A percentile compares a stretch with the other conserved stretches of the same genome.
These are phyloP conservation scores for Brassica hybrid DNA, from an alignment of 441 rosid species.

Conservation along the genomic window DNA sequence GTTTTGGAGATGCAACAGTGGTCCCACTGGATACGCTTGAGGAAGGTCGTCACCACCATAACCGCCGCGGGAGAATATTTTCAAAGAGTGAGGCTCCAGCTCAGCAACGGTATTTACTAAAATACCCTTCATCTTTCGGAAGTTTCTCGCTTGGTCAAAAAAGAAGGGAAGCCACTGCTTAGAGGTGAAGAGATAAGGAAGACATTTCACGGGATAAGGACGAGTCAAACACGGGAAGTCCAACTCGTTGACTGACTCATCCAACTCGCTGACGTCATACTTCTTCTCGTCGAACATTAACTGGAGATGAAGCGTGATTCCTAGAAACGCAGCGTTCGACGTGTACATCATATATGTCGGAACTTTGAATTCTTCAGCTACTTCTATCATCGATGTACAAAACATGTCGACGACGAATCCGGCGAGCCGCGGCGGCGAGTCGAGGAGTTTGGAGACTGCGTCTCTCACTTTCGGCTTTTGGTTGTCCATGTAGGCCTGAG, in stretches of 20 bases:
- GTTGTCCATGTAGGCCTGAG: constrained; percentile 25
- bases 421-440: constrained; percentile 25
- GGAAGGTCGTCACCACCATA: constrained; percentile 31
- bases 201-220: constrained; percentile 40
- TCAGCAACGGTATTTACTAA: constrained; percentile 54
- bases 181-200: constrained; percentile 22
- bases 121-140: constrained; percentile 49
- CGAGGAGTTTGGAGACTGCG: not conserved
- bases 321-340: constrained; percentile 48
- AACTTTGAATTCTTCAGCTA: constrained; percentile 46
- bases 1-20: constrained; percentile 42
- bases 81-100: constrained; percentile 47
- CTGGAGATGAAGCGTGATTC: constrained; percentile 42
- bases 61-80: not conserved
- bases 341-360: constrained; percentile 51
- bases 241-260: constrained; percentile 42
- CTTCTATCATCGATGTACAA: constrained; percentile 42
- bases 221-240: constrained; percentile 42
- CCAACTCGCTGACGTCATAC: constrained; percentile 38
- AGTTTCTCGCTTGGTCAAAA: not conserved
- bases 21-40: constrained; percentile 57
- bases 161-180: not conserved
- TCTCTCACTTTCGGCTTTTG: constrained; percentile 45
- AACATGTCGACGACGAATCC: constrained; percentile 56
- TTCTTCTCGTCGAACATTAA: constrained; percentile 36